These are phyloP conservation scores for Aurantiochytrium sp. DNA, from an alignment of 108 stramenopile genomes.

Conservation along the genomic window DNA sequence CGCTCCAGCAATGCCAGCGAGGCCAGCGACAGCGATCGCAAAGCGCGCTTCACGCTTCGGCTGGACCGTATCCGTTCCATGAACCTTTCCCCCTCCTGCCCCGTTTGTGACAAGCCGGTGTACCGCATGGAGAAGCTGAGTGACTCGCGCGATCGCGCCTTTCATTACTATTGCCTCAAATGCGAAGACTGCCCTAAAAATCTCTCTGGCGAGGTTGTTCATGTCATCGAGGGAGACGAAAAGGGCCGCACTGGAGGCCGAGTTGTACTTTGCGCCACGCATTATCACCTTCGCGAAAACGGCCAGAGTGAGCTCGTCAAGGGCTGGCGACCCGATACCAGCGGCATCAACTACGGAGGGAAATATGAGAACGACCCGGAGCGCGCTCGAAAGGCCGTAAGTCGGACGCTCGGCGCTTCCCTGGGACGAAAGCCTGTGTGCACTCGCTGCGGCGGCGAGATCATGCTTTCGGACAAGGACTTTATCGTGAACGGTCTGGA, in stretches of 20 bases:
- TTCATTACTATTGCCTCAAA: background rate
- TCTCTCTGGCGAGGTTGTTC: background rate
- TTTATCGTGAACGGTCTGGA: constrained; percentile 13
- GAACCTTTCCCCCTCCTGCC: background rate
- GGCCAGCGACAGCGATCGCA: background rate
- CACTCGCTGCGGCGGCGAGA: constrained; percentile 3
- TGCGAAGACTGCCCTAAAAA: constrained; percentile 1
- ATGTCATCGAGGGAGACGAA: background rate
- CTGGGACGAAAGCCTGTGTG: background rate
- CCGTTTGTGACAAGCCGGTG: background rate
- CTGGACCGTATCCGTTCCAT: background rate
- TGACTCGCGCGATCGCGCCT: background rate
- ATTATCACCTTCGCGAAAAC: background rate
- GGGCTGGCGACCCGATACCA: background rate
- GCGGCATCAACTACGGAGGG: background rate
- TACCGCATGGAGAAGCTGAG: constrained; percentile 20
- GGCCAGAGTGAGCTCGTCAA: background rate
- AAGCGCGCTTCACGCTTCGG: too few relatives aligned
- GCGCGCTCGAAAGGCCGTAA: background rate
- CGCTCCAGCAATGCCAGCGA: background rate
- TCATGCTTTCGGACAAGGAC: constrained; percentile 3
- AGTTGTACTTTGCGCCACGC: background rate
- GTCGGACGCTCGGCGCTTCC: background rate
- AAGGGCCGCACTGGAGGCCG: background rate
- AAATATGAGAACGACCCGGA: background rate